Base-by-base conservation (phyloP, 1,284 basidiomycete genomes). In the Moesziomyces antarcticus region DNA sequence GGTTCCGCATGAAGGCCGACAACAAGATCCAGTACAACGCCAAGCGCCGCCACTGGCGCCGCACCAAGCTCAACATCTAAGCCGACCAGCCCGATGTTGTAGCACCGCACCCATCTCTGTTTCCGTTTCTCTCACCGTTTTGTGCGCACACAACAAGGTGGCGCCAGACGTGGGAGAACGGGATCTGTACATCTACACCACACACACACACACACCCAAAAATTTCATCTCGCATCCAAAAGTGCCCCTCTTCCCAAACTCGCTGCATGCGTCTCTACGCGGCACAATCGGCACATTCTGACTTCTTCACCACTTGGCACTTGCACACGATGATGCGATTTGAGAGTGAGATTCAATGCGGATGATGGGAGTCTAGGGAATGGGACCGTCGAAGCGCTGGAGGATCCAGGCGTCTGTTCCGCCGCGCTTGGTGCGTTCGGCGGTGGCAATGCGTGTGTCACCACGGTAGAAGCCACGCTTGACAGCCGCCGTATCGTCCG, bases 1-100 rank as follows among this genome's bases (percentile, higher is more conserved):
- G 94, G 95, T 97, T 95, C 90, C 93, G 94, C 82, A 88, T 97
- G 77, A 97, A 97, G 90, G 91, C 93, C 80, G 95, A 94, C 86
- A 92, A 90, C 75, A 95, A 94, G 87, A 95, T 95, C 84, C 92
- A 93, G 92, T 94, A 85, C 85, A 84, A 84, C 80, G 74, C 73
- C 50, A 78, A 82, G 76, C 73, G 82, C 46, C 70, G 81, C 60
- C 78, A 81, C 79, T 82, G 80, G 81, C 76, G 81, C 54, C 80
- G 80, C 66, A 82, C 81, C 57, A 82, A 82, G 81, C 79, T 82
- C 55, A 73, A 72, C 73, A 72, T 82, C 75, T 82, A 80, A 79
- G 37, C 13, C 11, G 6, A 27, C 13, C 24, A 42, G 3, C 48
- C 3, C n/a, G 30, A 41, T 41, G 46, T 47, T 47, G 48, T 20